Percentiles rank a stretch among this genome's conserved stretches.
Conservation (phyloP, 495 filamentous ascomycete species). For the Bacidia gigantensis region DNA sequence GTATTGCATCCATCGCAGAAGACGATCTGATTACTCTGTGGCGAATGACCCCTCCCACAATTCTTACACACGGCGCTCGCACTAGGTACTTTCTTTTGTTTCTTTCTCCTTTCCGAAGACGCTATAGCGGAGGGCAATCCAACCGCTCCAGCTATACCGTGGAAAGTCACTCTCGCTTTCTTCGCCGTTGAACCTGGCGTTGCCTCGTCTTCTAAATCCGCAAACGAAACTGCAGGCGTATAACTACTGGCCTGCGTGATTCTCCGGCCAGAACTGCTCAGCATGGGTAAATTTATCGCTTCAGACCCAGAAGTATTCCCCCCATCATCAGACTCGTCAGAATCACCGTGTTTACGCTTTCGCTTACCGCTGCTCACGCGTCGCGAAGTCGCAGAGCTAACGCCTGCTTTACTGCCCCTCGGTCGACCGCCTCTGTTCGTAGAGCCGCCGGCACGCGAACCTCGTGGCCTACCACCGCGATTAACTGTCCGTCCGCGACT, state of each 20-base stretch:
- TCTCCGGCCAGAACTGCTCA: constrained; percentile 73
- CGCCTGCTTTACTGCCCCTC: constrained; percentile 12
- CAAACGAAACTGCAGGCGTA: constrained; percentile 25
- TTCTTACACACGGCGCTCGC: constrained; percentile 44
- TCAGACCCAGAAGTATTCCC: constrained; percentile 35
- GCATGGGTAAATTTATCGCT: constrained; percentile 41
- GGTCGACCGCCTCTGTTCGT: constrained; percentile 12
- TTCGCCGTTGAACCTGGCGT: not conserved
- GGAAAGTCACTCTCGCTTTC: not conserved
- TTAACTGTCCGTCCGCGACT: constrained; percentile 5
- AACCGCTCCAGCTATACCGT: not conserved
- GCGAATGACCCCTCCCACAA: constrained; percentile 66
- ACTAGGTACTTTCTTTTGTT: not conserved
- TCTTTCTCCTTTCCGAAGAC: not conserved
- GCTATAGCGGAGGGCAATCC: not conserved
- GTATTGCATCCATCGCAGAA: constrained; percentile 88
- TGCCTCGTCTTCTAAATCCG: not conserved
- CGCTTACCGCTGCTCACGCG: constrained; percentile 14
- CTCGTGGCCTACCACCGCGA: constrained; percentile 13
- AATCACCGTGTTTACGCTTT: constrained; percentile 35
- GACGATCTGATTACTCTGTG: constrained; percentile 71
- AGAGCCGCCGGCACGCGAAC: constrained; percentile 2
- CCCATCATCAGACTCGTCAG: constrained; percentile 31
- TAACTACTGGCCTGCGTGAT: constrained; percentile 60
- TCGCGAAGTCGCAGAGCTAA: constrained; percentile 2